Percentiles rank a stretch among this genome's conserved stretches.
Conservation (phyloP, 2,329 filamentous ascomycete species). For the Hortaea werneckii region DNA sequence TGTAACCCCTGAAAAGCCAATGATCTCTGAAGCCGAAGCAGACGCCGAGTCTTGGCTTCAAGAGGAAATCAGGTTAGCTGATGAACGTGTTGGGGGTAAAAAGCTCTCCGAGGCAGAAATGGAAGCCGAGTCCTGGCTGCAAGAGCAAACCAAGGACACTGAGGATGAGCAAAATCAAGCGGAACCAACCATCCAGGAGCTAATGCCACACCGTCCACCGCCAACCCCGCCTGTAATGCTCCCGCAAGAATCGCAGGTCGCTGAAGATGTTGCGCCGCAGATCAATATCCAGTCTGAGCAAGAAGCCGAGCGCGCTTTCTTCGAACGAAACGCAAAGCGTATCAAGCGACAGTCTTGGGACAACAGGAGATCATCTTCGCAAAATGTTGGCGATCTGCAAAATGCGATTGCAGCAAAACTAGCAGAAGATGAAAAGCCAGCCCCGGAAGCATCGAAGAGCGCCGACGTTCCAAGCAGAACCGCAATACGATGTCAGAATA, state of each 20-base stretch:
- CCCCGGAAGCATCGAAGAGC: neutral
- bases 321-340: conserved; percentile 3
- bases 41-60: neutral
- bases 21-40: neutral
- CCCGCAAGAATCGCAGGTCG: neutral
- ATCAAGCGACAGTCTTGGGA: conserved; percentile 1
- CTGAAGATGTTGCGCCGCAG: neutral
- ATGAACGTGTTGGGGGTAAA: neutral
- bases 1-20: neutral
- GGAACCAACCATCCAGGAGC: neutral
- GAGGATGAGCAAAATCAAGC: neutral
- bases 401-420: neutral
- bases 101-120: neutral
- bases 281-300: neutral
- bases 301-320: neutral
- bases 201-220: too few relatives aligned
- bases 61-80: neutral
- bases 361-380: neutral
- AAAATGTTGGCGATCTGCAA: neutral
- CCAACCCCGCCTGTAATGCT: neutral
- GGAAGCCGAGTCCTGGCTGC: neutral
- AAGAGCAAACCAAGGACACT: neutral
- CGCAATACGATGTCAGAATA: conserved; percentile 2
- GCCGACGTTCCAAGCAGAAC: neutral
- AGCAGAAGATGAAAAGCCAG: neutral